These are phyloP conservation scores for Pistacia integerrima DNA, from an alignment of 345 rosid species.

Conservation along the genomic window DNA sequence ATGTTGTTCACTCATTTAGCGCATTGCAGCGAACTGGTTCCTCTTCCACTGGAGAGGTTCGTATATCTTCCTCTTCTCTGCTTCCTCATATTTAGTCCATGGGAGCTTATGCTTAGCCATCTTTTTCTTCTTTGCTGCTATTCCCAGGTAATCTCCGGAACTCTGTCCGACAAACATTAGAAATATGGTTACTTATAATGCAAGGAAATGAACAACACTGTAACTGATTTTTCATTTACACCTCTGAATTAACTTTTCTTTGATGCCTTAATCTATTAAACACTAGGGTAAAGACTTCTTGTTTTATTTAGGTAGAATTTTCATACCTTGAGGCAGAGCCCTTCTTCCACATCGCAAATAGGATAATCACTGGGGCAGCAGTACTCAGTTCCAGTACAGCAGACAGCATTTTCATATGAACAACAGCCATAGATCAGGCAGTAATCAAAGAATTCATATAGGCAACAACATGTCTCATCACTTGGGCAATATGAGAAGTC, in stretches of 20 bases:
- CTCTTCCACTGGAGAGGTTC: conserved; percentile 54
- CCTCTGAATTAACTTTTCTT: background rate
- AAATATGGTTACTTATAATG: background rate
- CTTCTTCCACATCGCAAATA: conserved; percentile 58
- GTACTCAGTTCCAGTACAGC: conserved; percentile 54
- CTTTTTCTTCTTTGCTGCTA: conserved; percentile 51
- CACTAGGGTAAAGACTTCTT: too few species aligned
- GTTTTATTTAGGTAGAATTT: background rate
- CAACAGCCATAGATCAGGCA: conserved; percentile 72
- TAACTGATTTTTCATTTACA: background rate
- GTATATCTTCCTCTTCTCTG: conserved; percentile 25
- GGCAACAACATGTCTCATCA: conserved; percentile 71
- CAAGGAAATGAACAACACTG: background rate
- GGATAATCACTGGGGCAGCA: conserved; percentile 82
- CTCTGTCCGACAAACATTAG: conserved; percentile 30
- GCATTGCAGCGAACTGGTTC: conserved; percentile 50
- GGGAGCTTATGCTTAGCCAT: conserved; percentile 69
- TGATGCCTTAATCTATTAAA: background rate
- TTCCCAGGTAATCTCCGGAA: conserved; percentile 51
- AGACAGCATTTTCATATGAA: conserved; percentile 56
- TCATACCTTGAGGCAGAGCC: conserved; percentile 66
- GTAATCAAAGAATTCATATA: conserved; percentile 39
- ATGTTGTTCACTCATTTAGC: conserved; percentile 16
- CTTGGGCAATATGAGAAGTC: conserved; percentile 57
- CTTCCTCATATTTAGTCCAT: conserved; percentile 46